phyloP scores from a whole-genome alignment of 495 filamentous ascomycete species.

The Annulohypoxylon bovei region DNA sequence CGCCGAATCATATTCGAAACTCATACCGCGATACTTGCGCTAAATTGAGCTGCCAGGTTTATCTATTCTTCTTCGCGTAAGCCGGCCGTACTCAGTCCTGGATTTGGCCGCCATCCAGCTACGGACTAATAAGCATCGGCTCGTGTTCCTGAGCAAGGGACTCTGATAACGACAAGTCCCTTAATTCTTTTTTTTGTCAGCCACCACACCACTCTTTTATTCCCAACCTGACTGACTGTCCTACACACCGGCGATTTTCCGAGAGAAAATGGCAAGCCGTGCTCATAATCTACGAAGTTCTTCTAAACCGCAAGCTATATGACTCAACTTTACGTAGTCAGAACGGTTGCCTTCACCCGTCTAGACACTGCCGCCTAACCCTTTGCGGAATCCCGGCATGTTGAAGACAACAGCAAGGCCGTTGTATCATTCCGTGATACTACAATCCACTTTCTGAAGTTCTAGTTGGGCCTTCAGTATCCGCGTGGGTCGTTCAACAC shows the following conservation, averaged over 20 bases:
- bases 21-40: conserved; percentile 31
- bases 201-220: conserved; percentile 29
- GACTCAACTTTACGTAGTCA: conserved; percentile 8
- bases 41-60: conserved; percentile 40
- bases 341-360: conserved; percentile 11
- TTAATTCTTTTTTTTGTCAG: conserved; percentile 21
- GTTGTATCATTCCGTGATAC: conserved; percentile 33
- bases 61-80: conserved; percentile 40
- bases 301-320: conserved; percentile 24
- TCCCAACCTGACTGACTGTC: conserved; percentile 28
- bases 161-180: conserved; percentile 34
- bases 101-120: conserved; percentile 30
- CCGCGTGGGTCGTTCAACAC: conserved; percentile 32
- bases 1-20: conserved; percentile 38
- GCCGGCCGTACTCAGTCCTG: conserved; percentile 33
- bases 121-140: conserved; percentile 37
- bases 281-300: conserved; percentile 12
- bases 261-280: conserved; percentile 32
- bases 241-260: conserved; percentile 24
- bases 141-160: conserved; percentile 41
- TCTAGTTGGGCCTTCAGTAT: conserved; percentile 39
- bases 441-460: conserved; percentile 24
- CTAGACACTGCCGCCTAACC: conserved; percentile 15
- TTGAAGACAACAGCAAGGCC: conserved; percentile 28
- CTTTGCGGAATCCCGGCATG: conserved; percentile 31